Evolutionary conservation across 2,329 filamentous ascomycete genomes (phyloP).

Genomic region (Colletotrichum salicis): DNA sequence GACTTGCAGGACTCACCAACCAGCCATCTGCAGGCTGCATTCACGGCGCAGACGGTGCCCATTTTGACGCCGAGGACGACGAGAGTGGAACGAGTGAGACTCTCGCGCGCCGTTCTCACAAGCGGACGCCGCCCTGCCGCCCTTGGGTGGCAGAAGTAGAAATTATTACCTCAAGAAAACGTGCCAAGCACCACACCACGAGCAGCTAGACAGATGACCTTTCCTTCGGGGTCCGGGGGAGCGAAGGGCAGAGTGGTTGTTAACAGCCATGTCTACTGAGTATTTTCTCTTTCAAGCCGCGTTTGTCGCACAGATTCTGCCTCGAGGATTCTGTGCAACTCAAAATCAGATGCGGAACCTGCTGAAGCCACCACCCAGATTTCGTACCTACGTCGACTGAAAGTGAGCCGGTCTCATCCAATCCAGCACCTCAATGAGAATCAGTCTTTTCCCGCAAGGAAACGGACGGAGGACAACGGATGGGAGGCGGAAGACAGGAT

Average conservation of each 20-base stretch:
- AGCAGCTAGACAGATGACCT: neutral
- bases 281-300: slow-evolving; percentile 1
- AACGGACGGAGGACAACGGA: slow-evolving; percentile 31
- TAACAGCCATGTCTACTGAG: neutral
- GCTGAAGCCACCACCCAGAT: neutral
- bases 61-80: slow-evolving; percentile 24
- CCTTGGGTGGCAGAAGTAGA: neutral
- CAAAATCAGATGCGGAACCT: slow-evolving; percentile 8
- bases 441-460: slow-evolving; percentile 6
- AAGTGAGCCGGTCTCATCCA: slow-evolving; percentile 13
- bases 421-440: slow-evolving; percentile 1
- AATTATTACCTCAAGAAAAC: neutral
- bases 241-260: neutral
- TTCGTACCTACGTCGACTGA: slow-evolving; percentile 8
- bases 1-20: neutral
- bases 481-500: slow-evolving; percentile 19
- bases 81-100: slow-evolving; percentile 14
- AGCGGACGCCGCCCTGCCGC: neutral
- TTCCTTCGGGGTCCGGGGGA: neutral
- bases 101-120: slow-evolving; percentile 18
- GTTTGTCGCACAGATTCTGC: slow-evolving; percentile 5
- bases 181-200: neutral
- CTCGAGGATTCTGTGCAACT: slow-evolving; percentile 1
- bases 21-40: slow-evolving; percentile 19
- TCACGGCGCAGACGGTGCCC: slow-evolving; percentile 9